These are phyloP conservation scores for Talaromyces sp. DNA, from an alignment of 2,329 filamentous ascomycete genomes.

Conservation along the genomic window DNA sequence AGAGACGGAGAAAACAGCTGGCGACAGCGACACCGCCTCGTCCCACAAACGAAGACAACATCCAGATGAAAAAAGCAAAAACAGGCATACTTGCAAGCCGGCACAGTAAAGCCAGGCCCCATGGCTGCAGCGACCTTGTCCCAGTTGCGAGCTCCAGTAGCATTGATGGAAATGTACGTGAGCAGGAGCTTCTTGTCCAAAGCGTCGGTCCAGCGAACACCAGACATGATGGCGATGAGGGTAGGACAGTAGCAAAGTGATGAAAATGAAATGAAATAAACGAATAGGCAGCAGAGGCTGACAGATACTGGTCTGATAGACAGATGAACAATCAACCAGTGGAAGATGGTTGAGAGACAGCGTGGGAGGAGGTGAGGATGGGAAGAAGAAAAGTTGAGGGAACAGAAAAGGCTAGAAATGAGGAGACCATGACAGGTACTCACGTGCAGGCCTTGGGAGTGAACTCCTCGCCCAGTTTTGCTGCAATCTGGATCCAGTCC, in stretches of 20 bases:
- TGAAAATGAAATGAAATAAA: not conserved
- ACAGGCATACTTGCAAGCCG: constrained; percentile 4
- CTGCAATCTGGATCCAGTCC: not conserved
- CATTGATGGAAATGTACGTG: not conserved
- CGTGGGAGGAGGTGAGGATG: not conserved
- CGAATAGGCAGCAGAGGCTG: not conserved
- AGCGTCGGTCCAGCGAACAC: not conserved
- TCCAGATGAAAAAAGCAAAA: not conserved
- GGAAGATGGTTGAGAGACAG: not conserved
- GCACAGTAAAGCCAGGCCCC: not conserved
- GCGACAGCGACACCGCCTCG: not conserved
- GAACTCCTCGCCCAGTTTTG: not conserved
- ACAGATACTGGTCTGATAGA: not conserved
- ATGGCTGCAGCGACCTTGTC: not conserved
- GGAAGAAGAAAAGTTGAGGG: not conserved
- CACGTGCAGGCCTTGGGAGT: constrained; percentile 1
- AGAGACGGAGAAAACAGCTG: not conserved
- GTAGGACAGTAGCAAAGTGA: not conserved
- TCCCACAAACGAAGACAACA: not conserved
- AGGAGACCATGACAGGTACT: not conserved
- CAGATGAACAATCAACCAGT: not conserved
- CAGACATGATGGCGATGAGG: not conserved
- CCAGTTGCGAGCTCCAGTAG: not conserved
- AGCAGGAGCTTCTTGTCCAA: not conserved
- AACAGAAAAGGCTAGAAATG: not conserved